Base-by-base conservation (phyloP, 2,329 filamentous ascomycete genomes). In the Apiospora koreana region DNA sequence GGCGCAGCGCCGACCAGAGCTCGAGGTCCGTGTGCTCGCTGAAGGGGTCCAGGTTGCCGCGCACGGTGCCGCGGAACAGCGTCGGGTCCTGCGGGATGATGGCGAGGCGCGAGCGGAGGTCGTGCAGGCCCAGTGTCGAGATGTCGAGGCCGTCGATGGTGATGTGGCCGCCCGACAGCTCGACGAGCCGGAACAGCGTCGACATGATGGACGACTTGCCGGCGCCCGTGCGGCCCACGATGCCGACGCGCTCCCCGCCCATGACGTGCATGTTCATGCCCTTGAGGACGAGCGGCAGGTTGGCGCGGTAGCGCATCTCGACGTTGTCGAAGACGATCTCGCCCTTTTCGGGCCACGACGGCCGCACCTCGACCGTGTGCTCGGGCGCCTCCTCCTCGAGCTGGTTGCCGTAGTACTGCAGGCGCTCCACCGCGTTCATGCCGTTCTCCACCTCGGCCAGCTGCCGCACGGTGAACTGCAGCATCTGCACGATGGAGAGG, bases 381-480 rank as follows among this genome's bases (percentile, higher is more conserved):
- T 95, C 85, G 0, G 95, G 94, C 0, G 95, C 94, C 80, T 98
- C 96, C 78, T 97, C 92, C 73, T 97, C 94, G 5, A 99, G 88
- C 75, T 93, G 82, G 0, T 89, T 94, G 69, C 94, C 95, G 79
- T 98, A 98, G 83, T 97, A 94, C 79, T 94, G 91, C 43, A 98
- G 86, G 67, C 96, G 92, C 82, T 98, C 95, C 0, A 97, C 96
- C 0, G 95, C 92, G 80, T 98, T 98, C 95, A 98, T 98, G 78
- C 95, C 94, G 82, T 98, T 98, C 81, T 98, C 95, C 10, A 98
- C 94, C 80, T 98, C 95, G 35, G 95, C 95, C 9, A 98, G 86
- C 81, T 98, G 95, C 23, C 96, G 90, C 23, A 98, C 94, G 0
- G 94, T 95, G 81, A 98, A 98, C 79, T 98, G 95, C 74, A 98